phyloP scores from a whole-genome alignment of 495 filamentous ascomycete genomes.

The Staphylotrichum tortipilum region DNA sequence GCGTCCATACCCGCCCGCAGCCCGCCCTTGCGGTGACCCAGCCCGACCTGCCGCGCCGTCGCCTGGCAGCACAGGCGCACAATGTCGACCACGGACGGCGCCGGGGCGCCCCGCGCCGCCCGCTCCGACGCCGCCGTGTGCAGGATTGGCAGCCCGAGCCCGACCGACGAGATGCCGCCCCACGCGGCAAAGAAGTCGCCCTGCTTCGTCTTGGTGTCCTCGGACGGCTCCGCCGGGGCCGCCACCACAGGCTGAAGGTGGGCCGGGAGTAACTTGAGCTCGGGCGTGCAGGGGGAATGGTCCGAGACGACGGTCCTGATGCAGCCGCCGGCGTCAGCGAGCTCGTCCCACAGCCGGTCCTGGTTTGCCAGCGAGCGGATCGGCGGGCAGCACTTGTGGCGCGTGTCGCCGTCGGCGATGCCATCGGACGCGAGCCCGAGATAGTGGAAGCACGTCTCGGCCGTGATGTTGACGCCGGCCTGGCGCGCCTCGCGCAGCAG shows the following conservation, averaged over 20 bases:
- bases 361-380: slow-evolving; percentile 81
- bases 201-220: slow-evolving; percentile 14
- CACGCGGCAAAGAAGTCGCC: slow-evolving; percentile 94
- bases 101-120: slow-evolving; percentile 35
- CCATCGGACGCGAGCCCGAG: slow-evolving; percentile 82
- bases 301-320: slow-evolving; percentile 95
- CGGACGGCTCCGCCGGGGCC: too few species aligned
- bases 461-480: slow-evolving; percentile 81
- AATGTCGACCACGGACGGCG: slow-evolving; percentile 57
- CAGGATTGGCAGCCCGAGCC: slow-evolving; percentile 82
- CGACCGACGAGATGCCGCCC: slow-evolving; percentile 93
- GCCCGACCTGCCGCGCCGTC: slow-evolving; percentile 83
- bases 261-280: slow-evolving; percentile 78
- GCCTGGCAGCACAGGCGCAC: slow-evolving; percentile 77
- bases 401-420: slow-evolving; percentile 80
- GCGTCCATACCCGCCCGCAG: slow-evolving; percentile 80
- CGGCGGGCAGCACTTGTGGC: slow-evolving; percentile 96
- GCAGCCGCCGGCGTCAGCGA: slow-evolving; percentile 61
- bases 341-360: slow-evolving; percentile 78
- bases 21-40: slow-evolving; percentile 75
- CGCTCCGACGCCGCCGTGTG: slow-evolving; percentile 67
- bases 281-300: slow-evolving; percentile 91
- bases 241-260: slow-evolving; percentile 38
- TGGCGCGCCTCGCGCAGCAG: slow-evolving; percentile 70
- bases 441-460: slow-evolving; percentile 98